Percentiles rank a stretch among this genome's conserved stretches.
These are phyloP conservation scores for Colletotrichum sp. DNA, from an alignment of 2,329 filamentous ascomycete species.

Conservation along the genomic window DNA sequence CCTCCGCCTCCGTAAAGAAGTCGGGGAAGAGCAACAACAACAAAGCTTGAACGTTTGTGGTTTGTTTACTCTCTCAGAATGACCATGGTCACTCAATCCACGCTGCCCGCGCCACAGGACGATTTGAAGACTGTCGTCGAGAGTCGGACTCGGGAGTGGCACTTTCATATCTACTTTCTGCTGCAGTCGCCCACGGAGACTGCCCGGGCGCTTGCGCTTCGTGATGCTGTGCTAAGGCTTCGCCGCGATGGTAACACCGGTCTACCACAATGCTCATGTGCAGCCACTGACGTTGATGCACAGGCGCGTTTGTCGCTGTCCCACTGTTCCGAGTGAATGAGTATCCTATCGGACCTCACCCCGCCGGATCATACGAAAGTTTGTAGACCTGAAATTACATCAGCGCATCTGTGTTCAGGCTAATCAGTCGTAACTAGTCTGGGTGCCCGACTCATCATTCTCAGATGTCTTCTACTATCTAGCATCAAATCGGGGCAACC, in stretches of 20 bases:
- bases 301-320: constrained; percentile 39
- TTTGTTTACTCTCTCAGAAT: background rate
- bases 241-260: constrained; percentile 32
- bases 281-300: background rate
- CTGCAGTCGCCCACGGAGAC: constrained; percentile 35
- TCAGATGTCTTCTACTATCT: constrained; percentile 40
- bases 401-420: background rate
- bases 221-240: constrained; percentile 34
- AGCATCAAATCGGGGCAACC: constrained; percentile 33
- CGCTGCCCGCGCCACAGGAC: constrained; percentile 24
- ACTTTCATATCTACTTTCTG: constrained; percentile 40
- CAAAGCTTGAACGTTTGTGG: background rate
- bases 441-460: constrained; percentile 38
- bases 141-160: constrained; percentile 33
- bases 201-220: constrained; percentile 35
- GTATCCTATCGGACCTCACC: constrained; percentile 36
- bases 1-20: background rate
- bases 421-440: constrained; percentile 23
- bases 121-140: constrained; percentile 34
- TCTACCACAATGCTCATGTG: accelerated
- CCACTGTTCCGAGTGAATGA: constrained; percentile 36
- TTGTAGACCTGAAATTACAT: background rate
- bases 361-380: constrained; percentile 39
- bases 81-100: constrained; percentile 22
- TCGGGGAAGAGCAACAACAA: background rate